Conservation (phyloP, 1,284 basidiomycete genomes). For the Neotropicomus parvogracilis region DNA sequence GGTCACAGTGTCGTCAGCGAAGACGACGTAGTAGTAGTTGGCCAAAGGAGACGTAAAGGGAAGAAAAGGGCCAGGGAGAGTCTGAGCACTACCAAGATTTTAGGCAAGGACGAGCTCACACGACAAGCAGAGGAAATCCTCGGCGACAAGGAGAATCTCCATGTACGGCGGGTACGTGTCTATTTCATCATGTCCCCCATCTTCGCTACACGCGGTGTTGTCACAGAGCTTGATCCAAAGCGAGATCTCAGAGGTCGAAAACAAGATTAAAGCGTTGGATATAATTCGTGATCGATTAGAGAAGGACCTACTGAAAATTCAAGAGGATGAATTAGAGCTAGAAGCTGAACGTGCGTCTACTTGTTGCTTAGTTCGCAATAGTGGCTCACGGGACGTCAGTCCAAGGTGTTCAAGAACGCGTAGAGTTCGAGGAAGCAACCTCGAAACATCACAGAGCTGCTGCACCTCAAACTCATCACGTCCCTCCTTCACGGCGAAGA, state of each 20-base stretch:
- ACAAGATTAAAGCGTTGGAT: constrained; percentile 86
- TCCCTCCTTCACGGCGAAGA: constrained; percentile 66
- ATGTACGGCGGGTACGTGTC: constrained; percentile 73
- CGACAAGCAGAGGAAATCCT: constrained; percentile 82
- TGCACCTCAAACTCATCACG: constrained; percentile 41
- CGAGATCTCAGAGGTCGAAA: constrained; percentile 84
- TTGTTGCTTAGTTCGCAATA: constrained; percentile 1
- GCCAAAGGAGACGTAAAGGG: constrained; percentile 45
- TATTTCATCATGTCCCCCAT: constrained; percentile 5
- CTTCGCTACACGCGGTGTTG: constrained; percentile 13
- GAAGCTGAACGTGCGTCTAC: constrained; percentile 80
- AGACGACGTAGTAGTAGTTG: constrained; percentile 62
- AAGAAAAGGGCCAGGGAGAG: constrained; percentile 65
- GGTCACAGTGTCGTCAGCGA: constrained; percentile 61
- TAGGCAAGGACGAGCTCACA: constrained; percentile 79
- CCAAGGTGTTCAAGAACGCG: constrained; percentile 81
- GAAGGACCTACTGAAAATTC: constrained; percentile 78
- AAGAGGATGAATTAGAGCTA: constrained; percentile 94
- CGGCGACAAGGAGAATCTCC: constrained; percentile 85
- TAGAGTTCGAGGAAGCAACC: constrained; percentile 61
- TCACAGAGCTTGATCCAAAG: constrained; percentile 73
- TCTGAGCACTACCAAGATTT: constrained; percentile 61
- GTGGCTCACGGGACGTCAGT: constrained; percentile 44
- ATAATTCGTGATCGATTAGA: constrained; percentile 79
- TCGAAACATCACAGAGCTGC: constrained; percentile 35